Conservation (phyloP, 768 basidiomycete species). For the Dioszegia hungarica region DNA sequence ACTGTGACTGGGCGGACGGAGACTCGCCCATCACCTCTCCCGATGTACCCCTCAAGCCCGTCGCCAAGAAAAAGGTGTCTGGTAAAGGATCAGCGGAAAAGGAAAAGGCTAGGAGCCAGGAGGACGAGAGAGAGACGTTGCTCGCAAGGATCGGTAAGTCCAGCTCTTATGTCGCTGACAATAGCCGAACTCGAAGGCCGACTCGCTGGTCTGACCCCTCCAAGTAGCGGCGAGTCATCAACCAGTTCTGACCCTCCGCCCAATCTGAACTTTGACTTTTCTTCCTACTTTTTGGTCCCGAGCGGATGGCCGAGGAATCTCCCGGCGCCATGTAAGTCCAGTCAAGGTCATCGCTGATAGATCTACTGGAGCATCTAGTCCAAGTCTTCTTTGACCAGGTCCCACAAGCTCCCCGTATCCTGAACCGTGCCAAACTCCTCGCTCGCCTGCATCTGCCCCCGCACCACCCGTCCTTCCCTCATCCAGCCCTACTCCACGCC, state of each 20-base stretch:
- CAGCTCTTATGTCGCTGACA: neutral
- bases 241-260: neutral
- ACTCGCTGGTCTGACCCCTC: constrained; percentile 15
- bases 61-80: neutral
- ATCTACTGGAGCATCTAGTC: constrained; percentile 52
- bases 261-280: constrained; percentile 8
- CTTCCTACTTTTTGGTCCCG: constrained; percentile 29
- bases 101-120: constrained; percentile 14
- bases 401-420: constrained; percentile 65
- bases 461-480: constrained; percentile 68
- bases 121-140: constrained; percentile 31
- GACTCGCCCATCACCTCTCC: constrained; percentile 7
- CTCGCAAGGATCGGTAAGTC: constrained; percentile 32
- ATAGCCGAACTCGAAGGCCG: constrained; percentile 10
- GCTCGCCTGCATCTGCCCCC: constrained; percentile 62
- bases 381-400: constrained; percentile 76
- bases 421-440: constrained; percentile 66
- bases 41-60: neutral
- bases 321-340: constrained; percentile 35
- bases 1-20: constrained; percentile 36
- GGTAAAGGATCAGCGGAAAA: neutral
- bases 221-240: neutral
- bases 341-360: neutral
- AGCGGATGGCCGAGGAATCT: constrained; percentile 38
- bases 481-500: constrained; percentile 68